Evolutionary conservation across 169 alveolate species (phyloP).

Genomic region (Amoebophrya sp.): DNA sequence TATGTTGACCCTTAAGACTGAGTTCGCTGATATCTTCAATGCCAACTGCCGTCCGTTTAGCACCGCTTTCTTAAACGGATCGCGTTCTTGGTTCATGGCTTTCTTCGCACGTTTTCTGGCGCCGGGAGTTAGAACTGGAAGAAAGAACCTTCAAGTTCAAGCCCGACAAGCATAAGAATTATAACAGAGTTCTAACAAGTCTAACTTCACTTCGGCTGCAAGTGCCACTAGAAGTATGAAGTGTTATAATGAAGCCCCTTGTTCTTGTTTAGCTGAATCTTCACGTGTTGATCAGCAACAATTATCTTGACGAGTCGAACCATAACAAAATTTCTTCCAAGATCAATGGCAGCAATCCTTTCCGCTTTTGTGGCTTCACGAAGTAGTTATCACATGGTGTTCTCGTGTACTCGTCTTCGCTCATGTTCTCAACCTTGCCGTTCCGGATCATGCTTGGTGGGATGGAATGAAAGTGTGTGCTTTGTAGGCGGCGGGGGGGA

Average conservation of each 20-base stretch:
- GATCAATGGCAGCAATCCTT: constrained; percentile 93
- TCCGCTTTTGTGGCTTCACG: constrained; percentile 56
- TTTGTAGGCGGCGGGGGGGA: constrained; percentile 4
- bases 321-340: constrained; percentile 87
- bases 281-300: not conserved
- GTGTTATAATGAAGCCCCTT: no score
- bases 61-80: constrained; percentile 85
- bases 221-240: no score
- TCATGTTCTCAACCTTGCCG: not conserved
- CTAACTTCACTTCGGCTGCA: no score
- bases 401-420: constrained; percentile 45
- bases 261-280: no score
- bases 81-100: constrained; percentile 86
- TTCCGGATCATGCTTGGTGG: no score
- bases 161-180: no score
- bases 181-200: no score
- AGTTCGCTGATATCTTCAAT: constrained; percentile 94
- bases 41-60: constrained; percentile 98
- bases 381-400: constrained; percentile 71
- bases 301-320: constrained; percentile 37
- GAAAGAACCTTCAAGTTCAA: no score
- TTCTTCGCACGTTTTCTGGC: constrained; percentile 57
- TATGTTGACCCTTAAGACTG: no score
- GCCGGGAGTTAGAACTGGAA: not conserved
- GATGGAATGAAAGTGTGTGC: constrained; percentile 22